Evolutionary conservation across 176 grass and related monocot genomes (phyloP).

Genomic region (Triticum timopheevii): DNA sequence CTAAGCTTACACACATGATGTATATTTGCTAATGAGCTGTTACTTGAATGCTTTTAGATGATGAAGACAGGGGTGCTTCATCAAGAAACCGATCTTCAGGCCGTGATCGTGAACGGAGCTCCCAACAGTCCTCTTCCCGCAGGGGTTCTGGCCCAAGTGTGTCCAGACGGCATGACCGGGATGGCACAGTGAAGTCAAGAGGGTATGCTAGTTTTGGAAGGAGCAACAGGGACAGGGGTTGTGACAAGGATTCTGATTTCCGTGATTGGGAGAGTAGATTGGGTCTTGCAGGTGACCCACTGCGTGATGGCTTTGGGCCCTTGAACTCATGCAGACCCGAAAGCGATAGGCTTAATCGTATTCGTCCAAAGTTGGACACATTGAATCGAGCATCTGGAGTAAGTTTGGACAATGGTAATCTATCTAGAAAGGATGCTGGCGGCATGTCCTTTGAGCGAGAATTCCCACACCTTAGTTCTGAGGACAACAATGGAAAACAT

Average conservation of each 20-base stretch:
- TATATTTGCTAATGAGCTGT: slow-evolving; percentile 33
- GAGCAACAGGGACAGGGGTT: slow-evolving; percentile 47
- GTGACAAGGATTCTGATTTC: slow-evolving; percentile 49
- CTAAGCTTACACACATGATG: background rate
- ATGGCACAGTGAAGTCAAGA: slow-evolving; percentile 48
- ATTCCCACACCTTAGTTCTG: slow-evolving; percentile 68
- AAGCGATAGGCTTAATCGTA: slow-evolving; percentile 51
- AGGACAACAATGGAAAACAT: slow-evolving; percentile 53
- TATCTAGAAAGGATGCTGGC: slow-evolving; percentile 41
- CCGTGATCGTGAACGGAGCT: slow-evolving; percentile 43
- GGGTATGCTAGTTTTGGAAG: slow-evolving; percentile 74
- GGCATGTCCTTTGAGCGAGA: slow-evolving; percentile 58
- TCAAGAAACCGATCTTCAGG: slow-evolving; percentile 47
- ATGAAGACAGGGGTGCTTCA: slow-evolving; percentile 28
- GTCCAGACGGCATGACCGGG: slow-evolving; percentile 36
- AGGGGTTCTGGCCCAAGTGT: slow-evolving; percentile 48
- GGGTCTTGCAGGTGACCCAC: slow-evolving; percentile 40
- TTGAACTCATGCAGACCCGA: slow-evolving; percentile 56
- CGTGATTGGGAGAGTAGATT: slow-evolving; percentile 50
- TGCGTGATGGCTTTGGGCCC: slow-evolving; percentile 39
- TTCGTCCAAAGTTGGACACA: slow-evolving; percentile 32
- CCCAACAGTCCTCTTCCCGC: slow-evolving; percentile 38
- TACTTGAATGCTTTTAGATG: slow-evolving; percentile 37
- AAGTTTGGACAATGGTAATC: slow-evolving; percentile 40
- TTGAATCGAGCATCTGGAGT: slow-evolving; percentile 30